Base-by-base conservation (phyloP, 2,329 filamentous ascomycete genomes). In the Colletotrichum australisinense region DNA sequence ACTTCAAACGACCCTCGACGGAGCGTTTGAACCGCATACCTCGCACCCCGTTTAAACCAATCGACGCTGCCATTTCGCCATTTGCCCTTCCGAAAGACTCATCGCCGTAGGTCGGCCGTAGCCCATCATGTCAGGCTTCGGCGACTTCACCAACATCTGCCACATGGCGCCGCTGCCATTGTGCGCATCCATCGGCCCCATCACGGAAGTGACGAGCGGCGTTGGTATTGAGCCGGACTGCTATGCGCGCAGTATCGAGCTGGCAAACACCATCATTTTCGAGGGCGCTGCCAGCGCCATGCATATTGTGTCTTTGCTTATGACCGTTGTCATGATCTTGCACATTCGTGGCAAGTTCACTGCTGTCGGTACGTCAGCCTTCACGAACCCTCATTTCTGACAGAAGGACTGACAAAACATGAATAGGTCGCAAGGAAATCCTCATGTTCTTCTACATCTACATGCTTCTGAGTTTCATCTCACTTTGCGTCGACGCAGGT, bases 181-280 rank as follows among this genome's bases (percentile, higher is more conserved):
- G 79, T 99, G 97, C 85, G 91, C 94, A 65, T 89, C 95, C 69
- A 90, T 99, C 77, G 97, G 97, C 22, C 90, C 93, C 58, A 90
- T 93, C 78, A 91, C 91, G 35, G 87, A 89, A 42, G 91, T 95
- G 76, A 89, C 91, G 26, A 90, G 88, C 77, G 88, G 90, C 70
- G 89, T 92, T 14, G 94, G 95, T 77, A 97, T 98, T 76, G 93
- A 98, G 82, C 92, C 97, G 70, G 91, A 92, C 80, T 99, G 97
- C 87, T 98, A 96, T 85, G 94, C 97, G 73, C 92, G 97, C 73
- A 97, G 97, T 79, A 96, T 99, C 83, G 95, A 98, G 84, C 85
- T 98, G 77, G 97, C 95, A 77, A 99, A 99, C 86, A 99, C 97
- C 53, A 96, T 98, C 85, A 99, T 99, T 80, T 99, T 99, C 82